Conservation (phyloP, 352 stramenopile species). For the Globisporangium carolinianum region DNA sequence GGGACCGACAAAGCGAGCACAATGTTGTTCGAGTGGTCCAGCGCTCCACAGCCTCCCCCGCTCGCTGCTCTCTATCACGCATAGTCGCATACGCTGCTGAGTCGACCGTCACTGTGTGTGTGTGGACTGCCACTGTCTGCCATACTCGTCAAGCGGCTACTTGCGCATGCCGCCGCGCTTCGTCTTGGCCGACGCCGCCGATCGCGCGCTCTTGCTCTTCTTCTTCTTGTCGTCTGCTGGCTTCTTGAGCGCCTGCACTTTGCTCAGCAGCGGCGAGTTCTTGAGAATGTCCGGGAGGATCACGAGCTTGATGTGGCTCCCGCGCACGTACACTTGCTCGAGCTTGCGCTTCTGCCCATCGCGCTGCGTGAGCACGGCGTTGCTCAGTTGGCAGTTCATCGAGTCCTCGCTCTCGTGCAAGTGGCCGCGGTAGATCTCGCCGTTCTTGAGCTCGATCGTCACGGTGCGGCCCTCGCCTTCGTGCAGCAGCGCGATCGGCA, state of each 20-base stretch:
- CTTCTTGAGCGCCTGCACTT: slow-evolving; percentile 88
- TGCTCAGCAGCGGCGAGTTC: slow-evolving; percentile 95
- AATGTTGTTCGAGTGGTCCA: too few relatives aligned
- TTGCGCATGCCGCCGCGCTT: slow-evolving; percentile 24
- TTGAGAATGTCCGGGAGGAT: slow-evolving; percentile 96
- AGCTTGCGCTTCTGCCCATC: slow-evolving; percentile 79
- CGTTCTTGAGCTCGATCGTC: slow-evolving; percentile 86
- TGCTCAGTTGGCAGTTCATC: slow-evolving; percentile 97
- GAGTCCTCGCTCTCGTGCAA: slow-evolving; percentile 87
- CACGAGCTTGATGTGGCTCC: slow-evolving; percentile 96
- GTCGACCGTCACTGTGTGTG: too few relatives aligned
- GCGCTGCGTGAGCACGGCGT: slow-evolving; percentile 84
- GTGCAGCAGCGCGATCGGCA: slow-evolving; percentile 83
- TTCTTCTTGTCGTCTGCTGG: slow-evolving; percentile 55
- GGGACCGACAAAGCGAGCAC: too few relatives aligned
- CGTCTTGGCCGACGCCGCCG: slow-evolving; percentile 17
- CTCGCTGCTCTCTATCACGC: too few relatives aligned
- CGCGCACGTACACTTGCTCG: slow-evolving; percentile 92
- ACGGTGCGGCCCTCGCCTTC: slow-evolving; percentile 82
- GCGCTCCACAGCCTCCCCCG: too few relatives aligned
- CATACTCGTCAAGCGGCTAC: slow-evolving; percentile 11
- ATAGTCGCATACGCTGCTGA: too few relatives aligned
- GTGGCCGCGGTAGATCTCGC: slow-evolving; percentile 82
- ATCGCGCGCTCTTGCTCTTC: slow-evolving; percentile 5
- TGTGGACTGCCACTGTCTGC: too few relatives aligned